These are phyloP conservation scores for Pseudogymnoascus sp. DNA, from an alignment of 2,329 filamentous ascomycete genomes.

Conservation along the genomic window DNA sequence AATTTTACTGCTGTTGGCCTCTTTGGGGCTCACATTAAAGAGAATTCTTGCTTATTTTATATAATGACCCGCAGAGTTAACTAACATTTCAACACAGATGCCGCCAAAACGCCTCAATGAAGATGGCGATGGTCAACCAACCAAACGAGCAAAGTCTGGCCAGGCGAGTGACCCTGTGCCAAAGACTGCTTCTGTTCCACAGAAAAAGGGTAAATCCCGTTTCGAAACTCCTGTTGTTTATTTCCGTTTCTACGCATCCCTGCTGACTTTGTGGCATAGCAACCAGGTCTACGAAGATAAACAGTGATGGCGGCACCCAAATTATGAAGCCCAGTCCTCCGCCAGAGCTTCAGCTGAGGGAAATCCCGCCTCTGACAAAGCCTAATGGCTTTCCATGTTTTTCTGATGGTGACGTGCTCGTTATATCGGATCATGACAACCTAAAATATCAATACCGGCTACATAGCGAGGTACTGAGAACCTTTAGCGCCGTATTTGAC, in stretches of 20 bases:
- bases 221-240: background rate
- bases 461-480: background rate
- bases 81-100: background rate
- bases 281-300: background rate
- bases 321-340: background rate
- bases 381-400: background rate
- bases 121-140: background rate
- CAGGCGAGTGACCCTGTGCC: background rate
- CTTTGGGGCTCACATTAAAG: background rate
- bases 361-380: background rate
- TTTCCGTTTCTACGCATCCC: background rate
- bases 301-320: background rate
- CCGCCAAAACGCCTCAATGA: background rate
- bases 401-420: background rate
- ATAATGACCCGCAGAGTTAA: background rate
- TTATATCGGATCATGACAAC: background rate
- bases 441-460: background rate
- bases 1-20: no score
- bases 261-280: background rate
- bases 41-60: background rate
- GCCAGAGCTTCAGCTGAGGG: background rate
- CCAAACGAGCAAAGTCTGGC: background rate
- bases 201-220: background rate
- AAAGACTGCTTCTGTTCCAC: background rate
- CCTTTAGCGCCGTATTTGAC: background rate